Percentiles rank a stretch among this genome's conserved stretches.
These are phyloP conservation scores for Aspergillus sclerotialis DNA, from an alignment of 2,329 filamentous ascomycete genomes.

Conservation along the genomic window DNA sequence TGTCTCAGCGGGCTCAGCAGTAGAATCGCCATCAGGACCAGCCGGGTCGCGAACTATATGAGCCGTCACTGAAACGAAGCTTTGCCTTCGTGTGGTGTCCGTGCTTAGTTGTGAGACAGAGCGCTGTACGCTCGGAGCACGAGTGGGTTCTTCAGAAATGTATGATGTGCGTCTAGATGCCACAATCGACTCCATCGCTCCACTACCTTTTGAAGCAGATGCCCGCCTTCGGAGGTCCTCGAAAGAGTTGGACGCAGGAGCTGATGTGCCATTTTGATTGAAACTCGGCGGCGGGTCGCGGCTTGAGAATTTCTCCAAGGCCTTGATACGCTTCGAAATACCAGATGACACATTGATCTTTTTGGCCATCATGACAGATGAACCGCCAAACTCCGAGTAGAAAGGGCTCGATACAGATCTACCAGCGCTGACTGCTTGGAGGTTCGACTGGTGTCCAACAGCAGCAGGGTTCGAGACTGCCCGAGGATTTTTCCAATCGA, in stretches of 20 bases:
- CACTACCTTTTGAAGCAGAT: constrained; percentile 26
- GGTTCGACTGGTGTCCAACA: constrained; percentile 17
- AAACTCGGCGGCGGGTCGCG: constrained; percentile 24
- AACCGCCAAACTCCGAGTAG: constrained; percentile 20
- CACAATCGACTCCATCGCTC: constrained; percentile 15
- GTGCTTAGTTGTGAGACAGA: constrained; percentile 21
- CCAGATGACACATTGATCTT: constrained; percentile 81
- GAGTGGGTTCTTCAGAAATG: constrained; percentile 22
- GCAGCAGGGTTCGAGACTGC: constrained; percentile 34
- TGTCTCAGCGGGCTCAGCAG: constrained; percentile 20
- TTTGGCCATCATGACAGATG: constrained; percentile 50
- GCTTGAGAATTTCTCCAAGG: constrained; percentile 68
- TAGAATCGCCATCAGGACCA: constrained; percentile 34
- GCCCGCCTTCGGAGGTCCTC: constrained; percentile 43
- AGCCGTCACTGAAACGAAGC: constrained; percentile 83
- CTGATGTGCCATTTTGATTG: constrained; percentile 34
- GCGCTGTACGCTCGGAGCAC: constrained; percentile 23
- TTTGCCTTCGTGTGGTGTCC: constrained; percentile 30
- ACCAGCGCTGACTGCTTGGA: constrained; percentile 25
- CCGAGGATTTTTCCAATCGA: constrained; percentile 31
- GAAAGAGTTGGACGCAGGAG: constrained; percentile 54
- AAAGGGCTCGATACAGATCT: constrained; percentile 35
- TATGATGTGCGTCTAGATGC: constrained; percentile 20
- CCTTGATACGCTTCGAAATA: constrained; percentile 92
- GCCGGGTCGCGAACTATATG: constrained; percentile 63